Evolutionary conservation across 805 yeast genomes (phyloP), one percentile per base, ranked within the genome.

Genomic region (Suhomyces sp.): DNA sequence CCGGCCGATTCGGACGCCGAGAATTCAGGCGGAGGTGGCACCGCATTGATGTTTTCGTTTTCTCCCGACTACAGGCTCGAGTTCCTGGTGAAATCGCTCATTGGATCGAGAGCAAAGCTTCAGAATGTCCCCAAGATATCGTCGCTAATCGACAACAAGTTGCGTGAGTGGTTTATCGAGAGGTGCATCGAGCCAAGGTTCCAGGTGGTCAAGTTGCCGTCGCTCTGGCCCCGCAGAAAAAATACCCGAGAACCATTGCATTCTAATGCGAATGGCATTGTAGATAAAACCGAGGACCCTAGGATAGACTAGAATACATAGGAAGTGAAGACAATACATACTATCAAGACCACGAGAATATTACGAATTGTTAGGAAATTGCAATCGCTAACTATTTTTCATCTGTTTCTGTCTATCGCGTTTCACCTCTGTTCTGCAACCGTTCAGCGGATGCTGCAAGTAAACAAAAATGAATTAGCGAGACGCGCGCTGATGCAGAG

Each of bases 71-170:
- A 90, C 69, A 75, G 93, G 52, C 75, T 94, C 58, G 97, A 93
- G 62, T 92, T 94, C 69, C 85, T 87, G 44, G 85, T 90, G n/a
- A 85, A 85, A 61, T 90, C 97, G 1, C 73, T 93, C 40, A 90
- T 94, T 49, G 99, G 99, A 0, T 88, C 97, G 0, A 79, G 96
- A 47, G 90, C 98, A 0, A 88, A 93, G 65, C 75, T 94, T 26
- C 96, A 92, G 68, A 90, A 94, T 62, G 88, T 94, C 13, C 99
- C 99, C 6, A 91, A 94, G 63, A 84, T 94, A 38, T 84, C 96
- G 8, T 85, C 89, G 53, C 73, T 94, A 42, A 85, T 94, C 41
- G 98, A 94, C 65, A 83, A 83, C 53, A 86, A 86, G 55, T 78
- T 94, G 40, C 79, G 94, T 57, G 85, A 85, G 51, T 91, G 97